Conservation (phyloP, 345 rosid species). For the Kernera saxatilis region DNA sequence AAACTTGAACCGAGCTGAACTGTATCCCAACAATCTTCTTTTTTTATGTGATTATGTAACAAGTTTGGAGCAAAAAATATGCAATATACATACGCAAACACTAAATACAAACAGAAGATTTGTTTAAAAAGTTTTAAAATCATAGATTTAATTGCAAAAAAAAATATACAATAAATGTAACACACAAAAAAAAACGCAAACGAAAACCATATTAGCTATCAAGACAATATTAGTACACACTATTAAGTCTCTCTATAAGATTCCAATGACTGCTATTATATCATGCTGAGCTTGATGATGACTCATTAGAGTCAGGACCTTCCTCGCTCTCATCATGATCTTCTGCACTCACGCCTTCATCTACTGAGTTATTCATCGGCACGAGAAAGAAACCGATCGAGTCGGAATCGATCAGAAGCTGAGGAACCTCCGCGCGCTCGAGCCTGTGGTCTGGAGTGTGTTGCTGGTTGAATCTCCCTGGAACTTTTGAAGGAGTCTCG, state of each 20-base stretch:
- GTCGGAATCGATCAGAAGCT: neutral
- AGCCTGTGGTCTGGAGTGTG: conserved; percentile 77
- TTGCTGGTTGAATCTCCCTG: conserved; percentile 89
- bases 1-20: too few species aligned
- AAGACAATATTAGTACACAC: neutral
- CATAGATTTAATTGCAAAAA: neutral
- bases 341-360: neutral
- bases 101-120: too few species aligned
- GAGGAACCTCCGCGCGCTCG: conserved; percentile 12
- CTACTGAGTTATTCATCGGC: neutral
- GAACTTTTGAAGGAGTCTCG: conserved; percentile 46
- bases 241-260: neutral
- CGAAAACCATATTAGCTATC: neutral
- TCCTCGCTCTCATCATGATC: conserved; percentile 21
- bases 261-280: neutral
- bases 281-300: conserved; percentile 3
- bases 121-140: neutral
- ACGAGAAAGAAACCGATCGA: conserved; percentile 4
- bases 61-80: too few species aligned
- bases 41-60: too few species aligned
- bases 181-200: too few species aligned
- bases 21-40: too few species aligned
- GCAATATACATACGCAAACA: too few species aligned
- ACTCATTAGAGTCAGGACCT: conserved; percentile 15
- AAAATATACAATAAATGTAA: neutral